Base-by-base conservation (phyloP, 352 stramenopile genomes). In the Globisporangium nunn region DNA sequence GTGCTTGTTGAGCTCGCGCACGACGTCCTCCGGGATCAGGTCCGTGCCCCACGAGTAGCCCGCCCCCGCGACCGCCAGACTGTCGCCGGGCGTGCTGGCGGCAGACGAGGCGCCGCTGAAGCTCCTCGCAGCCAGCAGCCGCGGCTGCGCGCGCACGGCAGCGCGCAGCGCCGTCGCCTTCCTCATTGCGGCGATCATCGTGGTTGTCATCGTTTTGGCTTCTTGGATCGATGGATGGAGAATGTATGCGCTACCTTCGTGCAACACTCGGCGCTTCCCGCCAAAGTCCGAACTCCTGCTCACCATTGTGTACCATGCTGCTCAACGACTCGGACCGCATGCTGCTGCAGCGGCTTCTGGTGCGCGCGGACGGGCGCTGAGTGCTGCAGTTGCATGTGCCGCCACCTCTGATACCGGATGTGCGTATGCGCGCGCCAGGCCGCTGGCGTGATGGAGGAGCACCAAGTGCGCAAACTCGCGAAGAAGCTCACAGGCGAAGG, bases 1-100 rank as follows among this genome's bases (percentile, higher is more conserved):
- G 69, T 98, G 86, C 71, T 97, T 96, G 78, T 99, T 81, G 37
- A 99, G 82, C 66, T 93, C 78, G 6, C 68, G 65, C 48, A 99
- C 95, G 47, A 99, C 90, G 54, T 98, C 85, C 33, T 90, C 76
- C 7, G 91, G 92, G 64, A 93, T 95, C 8, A 91, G 66, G 53
- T 91, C 76, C 14, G 46, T 62, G 54, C 56, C 61, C 47, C 56
- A 62, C 50, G 56, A 72, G 52, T 59, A 45, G 45, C 52, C 59
- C 35, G 51, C 46, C 35, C 15, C 44, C 12, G 50, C 43, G 17
- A 59, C 45, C 6, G 52, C 52, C n/a, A 65, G 48, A 18, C 46
- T 63, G 46, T 56, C 30, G 12, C n/a, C 8, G 3, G 53, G n/a
- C 7, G 44, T 14, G 18, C 6, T 30, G 3, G 44, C 14, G 4